Base-by-base conservation (phyloP, 768 basidiomycete species). In the Auriculariales sp. region DNA sequence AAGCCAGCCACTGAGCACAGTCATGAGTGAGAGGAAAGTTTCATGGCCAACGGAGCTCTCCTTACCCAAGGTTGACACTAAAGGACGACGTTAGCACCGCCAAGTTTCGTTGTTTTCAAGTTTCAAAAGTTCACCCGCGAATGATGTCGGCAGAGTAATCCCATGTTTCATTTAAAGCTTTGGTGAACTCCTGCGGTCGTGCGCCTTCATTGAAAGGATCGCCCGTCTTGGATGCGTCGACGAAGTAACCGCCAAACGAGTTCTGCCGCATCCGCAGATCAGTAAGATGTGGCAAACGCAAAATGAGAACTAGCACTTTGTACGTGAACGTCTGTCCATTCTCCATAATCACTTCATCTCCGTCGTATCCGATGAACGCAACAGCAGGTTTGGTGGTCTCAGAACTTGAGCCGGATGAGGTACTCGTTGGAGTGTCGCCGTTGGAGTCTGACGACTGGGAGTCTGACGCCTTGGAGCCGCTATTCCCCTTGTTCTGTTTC, bases 121-220 rank as follows among this genome's bases (percentile, higher is more conserved):
- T 24, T 25, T 10, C 9, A 53, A 46, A 35, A 42, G 57, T 68
- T 54, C 59, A 78, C 81, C 82, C 83, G 54, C 67, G 68, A 29
- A 85, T 64, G 35, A 67, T 74, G 66, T 87, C 74, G 47, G 66
- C 66, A 10, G 74, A 77, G 68, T 71, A 91, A 22, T 66, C 71
- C 85, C 88, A 94, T 24, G 67, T 74, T 57, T 79, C 70, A 65
- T 83, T 84, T 45, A 94, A 67, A 6, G 83, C 72, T 1, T 86
- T 87, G 4, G 83, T 82, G 80, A 84, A 92, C 2, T 74, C 77
- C 57, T 91, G 87, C 7, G 82, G 72, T 52, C 69, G 73, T 4
- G 89, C 88, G 36, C 73, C 69, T 60, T 83, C 78, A 65, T 80
- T 81, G 69, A 79, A 87, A 4, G 88, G 83, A 60, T 84, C 70